Percentiles rank a stretch among this genome's conserved stretches.
Conservation (phyloP, 495 filamentous ascomycete species). For the Parachaetomium inaequale region DNA sequence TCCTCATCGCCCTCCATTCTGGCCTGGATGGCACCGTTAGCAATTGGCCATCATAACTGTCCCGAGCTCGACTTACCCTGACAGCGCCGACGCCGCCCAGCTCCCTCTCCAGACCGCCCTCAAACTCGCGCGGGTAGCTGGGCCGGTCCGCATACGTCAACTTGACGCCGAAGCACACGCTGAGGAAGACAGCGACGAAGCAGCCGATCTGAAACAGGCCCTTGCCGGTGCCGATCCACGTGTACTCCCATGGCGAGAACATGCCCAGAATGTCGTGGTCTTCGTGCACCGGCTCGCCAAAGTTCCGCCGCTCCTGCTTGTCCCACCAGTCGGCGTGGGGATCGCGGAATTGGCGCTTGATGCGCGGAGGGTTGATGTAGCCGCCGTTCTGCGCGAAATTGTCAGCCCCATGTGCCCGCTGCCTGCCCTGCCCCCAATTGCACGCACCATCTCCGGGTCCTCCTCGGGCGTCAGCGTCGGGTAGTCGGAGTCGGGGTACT, state of each 20-base stretch:
- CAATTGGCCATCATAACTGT: not conserved
- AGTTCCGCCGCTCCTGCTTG: conserved; percentile 93
- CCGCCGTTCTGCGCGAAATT: conserved; percentile 69
- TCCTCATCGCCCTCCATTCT: conserved; percentile 43
- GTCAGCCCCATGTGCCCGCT: conserved; percentile 21
- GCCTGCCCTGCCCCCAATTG: conserved; percentile 17
- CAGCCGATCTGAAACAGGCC: conserved; percentile 67
- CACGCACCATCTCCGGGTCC: conserved; percentile 70
- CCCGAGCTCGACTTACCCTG: conserved; percentile 38
- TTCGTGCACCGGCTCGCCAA: conserved; percentile 91
- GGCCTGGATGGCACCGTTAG: conserved; percentile 35
- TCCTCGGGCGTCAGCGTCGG: conserved; percentile 61
- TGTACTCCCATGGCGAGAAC: conserved; percentile 87
- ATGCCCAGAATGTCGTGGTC: conserved; percentile 94
- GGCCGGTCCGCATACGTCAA: conserved; percentile 81
- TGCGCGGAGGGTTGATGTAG: conserved; percentile 79
- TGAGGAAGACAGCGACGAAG: conserved; percentile 67
- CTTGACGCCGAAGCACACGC: conserved; percentile 67
- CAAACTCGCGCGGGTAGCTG: conserved; percentile 71
- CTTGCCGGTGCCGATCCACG: conserved; percentile 69
- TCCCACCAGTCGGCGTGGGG: conserved; percentile 97
- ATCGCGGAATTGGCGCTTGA: conserved; percentile 86
- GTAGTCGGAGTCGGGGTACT: conserved; percentile 45
- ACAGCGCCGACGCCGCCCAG: conserved; percentile 65
- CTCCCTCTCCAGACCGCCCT: conserved; percentile 78